Conservation (phyloP, 2,329 filamentous ascomycete genomes). For the Tolypocladium album region DNA sequence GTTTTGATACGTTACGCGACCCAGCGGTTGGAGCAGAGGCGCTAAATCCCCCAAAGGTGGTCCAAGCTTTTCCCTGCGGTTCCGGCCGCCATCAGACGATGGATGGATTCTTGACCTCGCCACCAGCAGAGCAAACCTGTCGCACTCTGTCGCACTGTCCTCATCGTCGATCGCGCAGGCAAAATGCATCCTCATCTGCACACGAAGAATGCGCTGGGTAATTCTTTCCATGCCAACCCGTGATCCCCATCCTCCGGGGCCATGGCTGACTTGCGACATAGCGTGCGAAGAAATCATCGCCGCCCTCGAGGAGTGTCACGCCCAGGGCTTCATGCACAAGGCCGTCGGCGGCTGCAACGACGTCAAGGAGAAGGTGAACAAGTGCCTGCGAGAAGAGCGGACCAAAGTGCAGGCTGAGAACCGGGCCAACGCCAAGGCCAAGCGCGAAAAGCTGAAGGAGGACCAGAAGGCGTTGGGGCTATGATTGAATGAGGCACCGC, state of each 20-base stretch:
- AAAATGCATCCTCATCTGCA: conserved; percentile 97
- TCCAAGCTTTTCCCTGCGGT: conserved; percentile 16
- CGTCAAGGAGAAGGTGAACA: conserved; percentile 72
- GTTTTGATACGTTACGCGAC: neutral
- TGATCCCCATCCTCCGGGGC: neutral
- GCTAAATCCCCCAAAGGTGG: conserved; percentile 8
- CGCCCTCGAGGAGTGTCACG: conserved; percentile 91
- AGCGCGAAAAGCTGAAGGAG: conserved; percentile 59
- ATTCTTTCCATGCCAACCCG: neutral
- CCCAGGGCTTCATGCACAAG: conserved; percentile 85
- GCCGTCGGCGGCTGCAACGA: conserved; percentile 82
- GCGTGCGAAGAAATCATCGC: conserved; percentile 92
- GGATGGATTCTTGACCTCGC: neutral
- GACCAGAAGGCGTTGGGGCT: conserved; percentile 47
- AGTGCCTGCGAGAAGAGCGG: conserved; percentile 73
- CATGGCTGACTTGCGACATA: conserved; percentile 28
- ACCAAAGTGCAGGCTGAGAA: conserved; percentile 69
- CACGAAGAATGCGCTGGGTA: conserved; percentile 84
- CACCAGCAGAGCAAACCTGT: neutral
- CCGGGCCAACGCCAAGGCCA: conserved; percentile 56
- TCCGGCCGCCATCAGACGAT: neutral
- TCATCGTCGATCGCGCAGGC: neutral
- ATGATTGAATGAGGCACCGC: conserved; percentile 8
- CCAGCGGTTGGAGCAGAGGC: neutral
- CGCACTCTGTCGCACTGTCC: neutral